Percentiles rank a stretch among this genome's conserved stretches.
These are phyloP conservation scores for Tubosaeta sp. DNA, from an alignment of 768 basidiomycete genomes.

Conservation along the genomic window DNA sequence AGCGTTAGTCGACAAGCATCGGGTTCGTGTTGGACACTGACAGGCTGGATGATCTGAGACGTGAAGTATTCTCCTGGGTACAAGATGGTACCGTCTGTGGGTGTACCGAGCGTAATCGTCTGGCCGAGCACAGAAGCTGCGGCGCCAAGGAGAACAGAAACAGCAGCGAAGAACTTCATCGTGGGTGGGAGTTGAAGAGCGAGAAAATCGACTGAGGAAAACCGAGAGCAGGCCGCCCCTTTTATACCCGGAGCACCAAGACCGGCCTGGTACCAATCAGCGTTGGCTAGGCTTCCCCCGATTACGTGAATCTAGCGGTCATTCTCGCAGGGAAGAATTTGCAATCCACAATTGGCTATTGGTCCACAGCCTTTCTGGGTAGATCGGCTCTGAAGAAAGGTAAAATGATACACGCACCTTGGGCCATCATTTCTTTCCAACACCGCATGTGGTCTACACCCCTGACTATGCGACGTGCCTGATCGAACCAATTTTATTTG, in stretches of 20 bases:
- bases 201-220: neutral
- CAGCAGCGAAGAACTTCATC: slow-evolving; percentile 17
- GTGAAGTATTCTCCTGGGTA: slow-evolving; percentile 15
- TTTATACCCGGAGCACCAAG: neutral
- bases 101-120: slow-evolving; percentile 25
- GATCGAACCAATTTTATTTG: neutral
- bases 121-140: slow-evolving; percentile 18
- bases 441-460: neutral
- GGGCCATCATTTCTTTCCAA: neutral
- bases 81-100: slow-evolving; percentile 18
- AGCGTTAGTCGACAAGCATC: neutral
- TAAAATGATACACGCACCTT: neutral
- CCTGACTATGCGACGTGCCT: neutral
- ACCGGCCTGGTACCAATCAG: neutral
- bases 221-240: neutral
- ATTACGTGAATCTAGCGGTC: neutral
- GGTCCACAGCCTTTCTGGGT: neutral
- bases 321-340: neutral
- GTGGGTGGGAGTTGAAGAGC: neutral
- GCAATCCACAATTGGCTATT: neutral
- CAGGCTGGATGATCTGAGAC: slow-evolving; percentile 19
- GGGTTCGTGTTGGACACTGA: slow-evolving; percentile 3
- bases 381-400: neutral
- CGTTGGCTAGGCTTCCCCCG: neutral
- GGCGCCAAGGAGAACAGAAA: slow-evolving; percentile 5